A percentile compares a stretch with the other conserved stretches of the same genome.
phyloP scores from a whole-genome alignment of 768 basidiomycete species.

The Lentinula guzmanii region DNA sequence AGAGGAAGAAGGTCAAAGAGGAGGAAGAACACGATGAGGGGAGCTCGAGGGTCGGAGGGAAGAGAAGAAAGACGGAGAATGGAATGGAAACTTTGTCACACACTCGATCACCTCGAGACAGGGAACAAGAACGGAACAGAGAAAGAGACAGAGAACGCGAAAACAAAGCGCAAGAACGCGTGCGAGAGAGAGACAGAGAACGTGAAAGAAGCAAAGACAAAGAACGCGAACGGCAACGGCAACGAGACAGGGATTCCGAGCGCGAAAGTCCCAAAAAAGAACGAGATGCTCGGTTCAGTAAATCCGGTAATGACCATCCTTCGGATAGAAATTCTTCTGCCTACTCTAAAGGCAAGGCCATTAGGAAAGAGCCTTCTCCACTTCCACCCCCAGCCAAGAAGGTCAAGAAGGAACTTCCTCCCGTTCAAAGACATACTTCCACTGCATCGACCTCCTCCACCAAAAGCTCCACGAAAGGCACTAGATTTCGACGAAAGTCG shows the following conservation, averaged over 20 bases:
- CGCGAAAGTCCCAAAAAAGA: slow-evolving; percentile 4
- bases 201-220: background rate
- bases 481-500: slow-evolving; percentile 44
- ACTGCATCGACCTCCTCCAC: slow-evolving; percentile 12
- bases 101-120: background rate
- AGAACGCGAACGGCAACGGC: background rate
- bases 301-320: background rate
- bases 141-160: slow-evolving; percentile 5
- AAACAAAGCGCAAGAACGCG: slow-evolving; percentile 9
- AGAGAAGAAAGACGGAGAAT: slow-evolving; percentile 39
- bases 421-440: slow-evolving; percentile 15
- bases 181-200: background rate
- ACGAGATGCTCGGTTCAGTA: slow-evolving; percentile 13
- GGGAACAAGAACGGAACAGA: background rate
- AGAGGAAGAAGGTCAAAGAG: slow-evolving; percentile 31
- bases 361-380: slow-evolving; percentile 12
- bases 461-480: slow-evolving; percentile 10
- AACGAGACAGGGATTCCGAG: background rate
- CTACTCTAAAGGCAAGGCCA: background rate
- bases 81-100: slow-evolving; percentile 10
- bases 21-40: slow-evolving; percentile 24
- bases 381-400: slow-evolving; percentile 15
- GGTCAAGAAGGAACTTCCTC: slow-evolving; percentile 30
- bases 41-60: slow-evolving; percentile 16
- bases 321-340: slow-evolving; percentile 10